These are phyloP conservation scores for Xerocomus spinulosus DNA, from an alignment of 768 basidiomycete genomes.

Conservation along the genomic window DNA sequence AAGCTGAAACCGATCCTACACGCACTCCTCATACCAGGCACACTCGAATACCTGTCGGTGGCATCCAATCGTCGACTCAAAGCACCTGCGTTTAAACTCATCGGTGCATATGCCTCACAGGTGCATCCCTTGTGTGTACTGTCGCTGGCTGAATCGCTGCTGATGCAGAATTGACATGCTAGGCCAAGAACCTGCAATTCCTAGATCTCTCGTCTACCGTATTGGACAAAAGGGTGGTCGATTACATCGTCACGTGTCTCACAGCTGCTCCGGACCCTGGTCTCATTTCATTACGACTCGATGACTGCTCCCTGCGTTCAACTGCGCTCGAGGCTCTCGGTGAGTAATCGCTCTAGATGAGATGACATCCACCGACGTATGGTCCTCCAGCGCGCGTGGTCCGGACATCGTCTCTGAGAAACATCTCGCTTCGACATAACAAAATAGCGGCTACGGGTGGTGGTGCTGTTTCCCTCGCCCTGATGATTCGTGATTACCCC, in stretches of 20 bases:
- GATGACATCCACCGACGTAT: too few relatives aligned
- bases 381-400: constrained; percentile 63
- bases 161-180: neutral
- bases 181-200: constrained; percentile 79
- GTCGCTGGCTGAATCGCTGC: neutral
- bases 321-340: constrained; percentile 76
- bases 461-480: constrained; percentile 86
- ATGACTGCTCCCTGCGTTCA: constrained; percentile 77
- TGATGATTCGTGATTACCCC: constrained; percentile 96
- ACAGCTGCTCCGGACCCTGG: constrained; percentile 36
- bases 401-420: constrained; percentile 76
- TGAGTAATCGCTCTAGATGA: constrained; percentile 38
- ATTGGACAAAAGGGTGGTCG: constrained; percentile 80
- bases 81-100: constrained; percentile 64
- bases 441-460: constrained; percentile 80
- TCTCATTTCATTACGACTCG: constrained; percentile 77
- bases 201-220: constrained; percentile 85
- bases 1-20: constrained; percentile 87
- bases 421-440: constrained; percentile 89
- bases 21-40: constrained; percentile 77
- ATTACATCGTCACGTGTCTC: constrained; percentile 73
- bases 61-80: constrained; percentile 85
- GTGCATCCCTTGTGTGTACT: constrained; percentile 32
- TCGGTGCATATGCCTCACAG: constrained; percentile 78
- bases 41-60: constrained; percentile 77